Evolutionary conservation across 768 basidiomycete genomes (phyloP), one percentile per base, ranked within the genome.

Genomic region (Lanmaoa pseudosensibilis): DNA sequence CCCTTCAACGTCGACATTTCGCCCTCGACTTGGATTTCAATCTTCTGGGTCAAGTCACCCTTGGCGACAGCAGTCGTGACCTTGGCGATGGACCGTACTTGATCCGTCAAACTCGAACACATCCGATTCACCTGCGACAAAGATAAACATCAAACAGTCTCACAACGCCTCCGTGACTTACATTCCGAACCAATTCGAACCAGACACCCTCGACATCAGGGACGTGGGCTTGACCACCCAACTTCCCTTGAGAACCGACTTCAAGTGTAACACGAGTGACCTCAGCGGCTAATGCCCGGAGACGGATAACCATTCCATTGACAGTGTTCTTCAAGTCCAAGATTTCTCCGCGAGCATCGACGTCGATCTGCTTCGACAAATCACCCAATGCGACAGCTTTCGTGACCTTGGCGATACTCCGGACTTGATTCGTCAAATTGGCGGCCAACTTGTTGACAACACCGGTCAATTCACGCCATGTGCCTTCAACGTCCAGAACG

Each of bases 161-260:
- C 39, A 49, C 25, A 34, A 53, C 36, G 40, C 46, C 34, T 37
- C 39, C 8, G 4, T 4, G 41, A 58, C 83, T 58, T 63, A 87
- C 88, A 65, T 90, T 90, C 47, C 83, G 76, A 55, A 90, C 90
- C 72, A 91, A 75, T 68, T 92, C 87, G 59, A 85, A 83, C 90
- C 90, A 90, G n/a, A 90, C 87, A n/a, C 93, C 93, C 68, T 94
- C 88, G 23, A 94, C 92, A 60, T 92, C 90, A 25, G 90, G 87
- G 11, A 96, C 93, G 52, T 86, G 78, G 1, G 92, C 93, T 71
- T 94, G 90, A 44, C 92, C 92, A 56, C 93, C 92, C 54, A 95
- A 76, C 75, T 91, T 91, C 16, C 92, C 93, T 75, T 94, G 88
- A 59, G 85, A 88, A 63, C 90, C 92, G 69, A 94, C 91, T 75